Percentiles rank a stretch among this genome's conserved stretches.
Evolutionary conservation across 768 basidiomycete genomes (phyloP).

Genomic region (Boletellus ananiceps): DNA sequence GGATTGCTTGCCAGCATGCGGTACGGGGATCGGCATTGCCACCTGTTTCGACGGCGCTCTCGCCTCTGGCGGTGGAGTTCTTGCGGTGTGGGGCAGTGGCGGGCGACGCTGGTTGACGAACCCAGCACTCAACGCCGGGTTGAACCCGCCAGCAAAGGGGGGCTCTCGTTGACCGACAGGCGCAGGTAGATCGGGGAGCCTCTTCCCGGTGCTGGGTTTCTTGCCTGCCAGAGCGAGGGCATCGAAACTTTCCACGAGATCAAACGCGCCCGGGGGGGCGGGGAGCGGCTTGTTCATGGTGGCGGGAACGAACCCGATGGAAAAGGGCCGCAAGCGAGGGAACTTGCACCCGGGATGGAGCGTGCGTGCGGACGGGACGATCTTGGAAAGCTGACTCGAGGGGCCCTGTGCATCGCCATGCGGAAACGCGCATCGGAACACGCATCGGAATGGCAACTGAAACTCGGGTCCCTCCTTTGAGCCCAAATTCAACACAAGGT

Average conservation of each 20-base stretch:
- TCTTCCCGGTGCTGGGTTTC: constrained; percentile 8
- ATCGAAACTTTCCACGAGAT: constrained; percentile 33
- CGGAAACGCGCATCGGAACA: background rate
- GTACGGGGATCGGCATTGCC: constrained; percentile 33
- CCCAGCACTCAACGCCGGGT: constrained; percentile 11
- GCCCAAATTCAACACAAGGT: background rate
- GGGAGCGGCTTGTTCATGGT: constrained; percentile 22
- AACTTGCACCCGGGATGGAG: constrained; percentile 6
- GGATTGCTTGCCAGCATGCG: constrained; percentile 16
- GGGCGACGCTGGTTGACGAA: constrained; percentile 11
- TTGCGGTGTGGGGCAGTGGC: background rate
- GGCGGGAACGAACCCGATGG: background rate
- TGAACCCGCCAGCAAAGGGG: constrained; percentile 51
- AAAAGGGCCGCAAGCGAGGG: constrained; percentile 11
- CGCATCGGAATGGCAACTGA: background rate
- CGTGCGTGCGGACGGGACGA: constrained; percentile 5
- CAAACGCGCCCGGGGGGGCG: constrained; percentile 11
- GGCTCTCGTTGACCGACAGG: background rate
- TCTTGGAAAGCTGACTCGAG: constrained; percentile 21
- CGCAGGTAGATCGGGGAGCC: constrained; percentile 7
- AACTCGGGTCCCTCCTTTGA: background rate
- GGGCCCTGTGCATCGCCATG: constrained; percentile 12
- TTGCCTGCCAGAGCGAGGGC: constrained; percentile 30
- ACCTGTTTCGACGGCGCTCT: constrained; percentile 12
- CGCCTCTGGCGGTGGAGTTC: too few relatives aligned